phyloP scores from a whole-genome alignment of 2,329 filamentous ascomycete species.

The Parastagonospora avenae region DNA sequence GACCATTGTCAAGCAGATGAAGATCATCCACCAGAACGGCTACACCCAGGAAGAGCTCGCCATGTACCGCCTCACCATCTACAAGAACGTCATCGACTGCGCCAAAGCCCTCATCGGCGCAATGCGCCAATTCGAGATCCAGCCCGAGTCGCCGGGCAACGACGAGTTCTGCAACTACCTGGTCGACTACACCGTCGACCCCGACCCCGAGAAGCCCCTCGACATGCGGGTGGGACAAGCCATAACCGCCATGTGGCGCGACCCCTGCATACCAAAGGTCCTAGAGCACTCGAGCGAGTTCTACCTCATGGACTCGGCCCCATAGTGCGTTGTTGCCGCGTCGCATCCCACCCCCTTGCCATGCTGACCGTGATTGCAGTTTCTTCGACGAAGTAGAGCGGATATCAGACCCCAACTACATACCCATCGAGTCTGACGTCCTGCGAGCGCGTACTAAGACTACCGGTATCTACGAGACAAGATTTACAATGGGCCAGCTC shows the following conservation, averaged over 20 bases:
- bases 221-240: conserved; percentile 81
- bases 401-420: conserved; percentile 83
- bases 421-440: conserved; percentile 93
- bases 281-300: conserved; percentile 97
- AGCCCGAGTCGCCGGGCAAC: conserved; percentile 73
- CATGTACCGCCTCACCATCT: conserved; percentile 93
- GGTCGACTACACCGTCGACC: conserved; percentile 85
- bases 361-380: conserved; percentile 56
- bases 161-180: conserved; percentile 78
- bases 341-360: not conserved
- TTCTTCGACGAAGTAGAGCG: conserved; percentile 93
- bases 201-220: conserved; percentile 84
- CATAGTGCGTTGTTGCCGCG: conserved; percentile 71
- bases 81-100: conserved; percentile 98
- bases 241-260: conserved; percentile 86
- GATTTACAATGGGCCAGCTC: conserved; percentile 97
- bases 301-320: conserved; percentile 98
- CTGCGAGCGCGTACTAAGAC: conserved; percentile 96
- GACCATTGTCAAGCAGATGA: conserved; percentile 99
- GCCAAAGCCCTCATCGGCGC: conserved; percentile 90
- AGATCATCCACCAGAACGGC: conserved; percentile 98
- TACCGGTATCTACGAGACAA: conserved; percentile 97
- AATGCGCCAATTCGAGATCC: conserved; percentile 89
- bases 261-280: conserved; percentile 78
- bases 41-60: conserved; percentile 93